Percentiles rank a stretch among this genome's conserved stretches.
These are phyloP conservation scores for Hysterangium stoloniferum DNA, from an alignment of 768 basidiomycete species.

Conservation along the genomic window DNA sequence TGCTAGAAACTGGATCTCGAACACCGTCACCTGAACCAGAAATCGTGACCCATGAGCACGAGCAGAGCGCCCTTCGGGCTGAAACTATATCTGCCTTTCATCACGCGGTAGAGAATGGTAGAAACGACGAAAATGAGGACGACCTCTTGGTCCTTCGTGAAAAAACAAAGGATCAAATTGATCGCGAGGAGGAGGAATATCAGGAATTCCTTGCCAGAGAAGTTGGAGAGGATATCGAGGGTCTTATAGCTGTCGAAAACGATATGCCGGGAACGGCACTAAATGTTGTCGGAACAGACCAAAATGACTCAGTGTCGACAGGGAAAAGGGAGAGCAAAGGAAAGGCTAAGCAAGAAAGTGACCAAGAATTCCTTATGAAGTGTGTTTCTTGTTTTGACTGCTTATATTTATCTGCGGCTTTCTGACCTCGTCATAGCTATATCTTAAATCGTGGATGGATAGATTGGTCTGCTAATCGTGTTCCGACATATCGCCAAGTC, in stretches of 20 bases:
- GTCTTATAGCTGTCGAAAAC: constrained; percentile 53
- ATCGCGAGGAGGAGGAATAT: constrained; percentile 82
- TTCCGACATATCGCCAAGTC: constrained; percentile 84
- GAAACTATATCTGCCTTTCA: constrained; percentile 88
- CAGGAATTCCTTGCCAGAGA: constrained; percentile 70
- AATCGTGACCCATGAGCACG: constrained; percentile 63
- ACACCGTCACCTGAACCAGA: constrained; percentile 50
- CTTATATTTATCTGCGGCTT: not conserved
- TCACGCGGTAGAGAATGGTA: constrained; percentile 25
- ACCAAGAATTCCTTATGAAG: constrained; percentile 89
- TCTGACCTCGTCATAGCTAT: constrained; percentile 47
- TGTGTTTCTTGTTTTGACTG: constrained; percentile 34
- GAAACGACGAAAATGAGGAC: constrained; percentile 45
- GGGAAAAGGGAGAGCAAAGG: constrained; percentile 21
- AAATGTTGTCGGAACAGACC: constrained; percentile 21
- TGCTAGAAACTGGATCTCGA: constrained; percentile 43
- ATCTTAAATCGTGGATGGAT: constrained; percentile 98
- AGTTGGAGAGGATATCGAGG: constrained; percentile 67
- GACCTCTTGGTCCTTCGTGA: constrained; percentile 68
- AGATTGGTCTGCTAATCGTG: constrained; percentile 60
- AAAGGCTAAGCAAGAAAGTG: constrained; percentile 49
- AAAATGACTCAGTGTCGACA: constrained; percentile 26
- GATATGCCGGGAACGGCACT: constrained; percentile 4
- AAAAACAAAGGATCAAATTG: constrained; percentile 69
- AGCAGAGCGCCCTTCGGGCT: constrained; percentile 62